Evolutionary conservation across 805 yeast genomes (phyloP).

Genomic region (Zygoascus biomembranicola): DNA sequence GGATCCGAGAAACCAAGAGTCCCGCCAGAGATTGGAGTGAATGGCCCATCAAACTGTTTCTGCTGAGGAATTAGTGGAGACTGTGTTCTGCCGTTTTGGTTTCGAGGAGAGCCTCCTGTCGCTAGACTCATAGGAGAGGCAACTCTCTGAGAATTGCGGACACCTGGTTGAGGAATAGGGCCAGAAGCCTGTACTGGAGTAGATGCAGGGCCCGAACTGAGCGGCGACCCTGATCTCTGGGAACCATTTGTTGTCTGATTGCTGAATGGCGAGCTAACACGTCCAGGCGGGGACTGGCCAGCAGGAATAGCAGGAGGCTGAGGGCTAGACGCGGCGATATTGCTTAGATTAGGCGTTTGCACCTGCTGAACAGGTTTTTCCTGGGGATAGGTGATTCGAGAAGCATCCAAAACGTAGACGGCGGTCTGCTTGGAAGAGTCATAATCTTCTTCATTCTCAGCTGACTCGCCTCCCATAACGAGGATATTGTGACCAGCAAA

Average conservation of each 20-base stretch:
- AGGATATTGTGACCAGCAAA: conserved; percentile 59
- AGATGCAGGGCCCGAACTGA: background rate
- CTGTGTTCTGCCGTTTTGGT: background rate
- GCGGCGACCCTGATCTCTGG: background rate
- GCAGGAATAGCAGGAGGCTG: conserved; percentile 3
- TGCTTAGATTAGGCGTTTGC: background rate
- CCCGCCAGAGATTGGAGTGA: background rate
- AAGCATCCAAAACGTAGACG: conserved; percentile 55
- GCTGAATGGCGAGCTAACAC: conserved; percentile 2
- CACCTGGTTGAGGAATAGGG: background rate
- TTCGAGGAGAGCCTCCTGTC: background rate
- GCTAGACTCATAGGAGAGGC: background rate
- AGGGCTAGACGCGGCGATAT: background rate
- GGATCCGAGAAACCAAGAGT: background rate
- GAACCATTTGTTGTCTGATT: background rate
- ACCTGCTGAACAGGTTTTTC: conserved; percentile 17
- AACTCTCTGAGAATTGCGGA: background rate
- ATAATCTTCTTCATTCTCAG: conserved; percentile 36
- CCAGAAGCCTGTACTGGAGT: background rate
- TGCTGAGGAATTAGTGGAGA: background rate
- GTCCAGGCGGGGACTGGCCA: conserved; percentile 3
- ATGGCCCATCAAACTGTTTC: background rate
- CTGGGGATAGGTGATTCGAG: conserved; percentile 36
- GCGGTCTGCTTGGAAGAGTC: conserved; percentile 41
- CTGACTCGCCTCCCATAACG: conserved; percentile 88